Conservation (phyloP, 441 rosid genomes). For the Adansonia grandidieri region DNA sequence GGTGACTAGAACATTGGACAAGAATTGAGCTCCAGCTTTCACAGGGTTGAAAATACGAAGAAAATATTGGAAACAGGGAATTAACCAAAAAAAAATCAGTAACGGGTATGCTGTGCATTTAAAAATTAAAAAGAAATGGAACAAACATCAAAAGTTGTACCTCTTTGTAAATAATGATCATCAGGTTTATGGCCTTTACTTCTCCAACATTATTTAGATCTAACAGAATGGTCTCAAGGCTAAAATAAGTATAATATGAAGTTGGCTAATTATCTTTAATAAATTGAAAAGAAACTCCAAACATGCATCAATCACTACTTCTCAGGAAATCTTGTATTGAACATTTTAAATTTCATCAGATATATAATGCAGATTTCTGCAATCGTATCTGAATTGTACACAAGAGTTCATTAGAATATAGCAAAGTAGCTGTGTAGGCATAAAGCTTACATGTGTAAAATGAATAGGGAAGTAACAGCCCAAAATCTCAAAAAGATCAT, state of each 20-base stretch:
- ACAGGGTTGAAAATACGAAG: neutral
- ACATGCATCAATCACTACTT: neutral
- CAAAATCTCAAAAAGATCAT: conserved; percentile 65
- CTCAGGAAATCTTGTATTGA: neutral
- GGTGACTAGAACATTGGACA: neutral
- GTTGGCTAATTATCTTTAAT: conserved; percentile 4
- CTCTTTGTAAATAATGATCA: neutral
- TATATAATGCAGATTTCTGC: conserved; percentile 12
- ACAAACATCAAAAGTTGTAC: neutral
- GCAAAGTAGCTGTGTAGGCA: conserved; percentile 8
- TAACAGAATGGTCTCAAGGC: neutral
- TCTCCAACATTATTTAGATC: conserved; percentile 6
- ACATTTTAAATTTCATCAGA: conserved; percentile 17
- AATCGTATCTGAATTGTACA: neutral
- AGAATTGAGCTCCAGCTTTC: conserved; percentile 3
- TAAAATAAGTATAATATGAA: neutral
- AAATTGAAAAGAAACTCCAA: conserved; percentile 12
- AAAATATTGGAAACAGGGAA: neutral
- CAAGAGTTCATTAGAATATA: conserved; percentile 5
- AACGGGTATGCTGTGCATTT: neutral
- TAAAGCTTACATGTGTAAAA: conserved; percentile 83
- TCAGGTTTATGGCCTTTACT: neutral
- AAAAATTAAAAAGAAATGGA: conserved; percentile 7
- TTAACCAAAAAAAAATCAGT: neutral
- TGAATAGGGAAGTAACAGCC: conserved; percentile 88